Base-by-base conservation (phyloP, 352 stramenopile species). In the Phytophthora foliorum region DNA sequence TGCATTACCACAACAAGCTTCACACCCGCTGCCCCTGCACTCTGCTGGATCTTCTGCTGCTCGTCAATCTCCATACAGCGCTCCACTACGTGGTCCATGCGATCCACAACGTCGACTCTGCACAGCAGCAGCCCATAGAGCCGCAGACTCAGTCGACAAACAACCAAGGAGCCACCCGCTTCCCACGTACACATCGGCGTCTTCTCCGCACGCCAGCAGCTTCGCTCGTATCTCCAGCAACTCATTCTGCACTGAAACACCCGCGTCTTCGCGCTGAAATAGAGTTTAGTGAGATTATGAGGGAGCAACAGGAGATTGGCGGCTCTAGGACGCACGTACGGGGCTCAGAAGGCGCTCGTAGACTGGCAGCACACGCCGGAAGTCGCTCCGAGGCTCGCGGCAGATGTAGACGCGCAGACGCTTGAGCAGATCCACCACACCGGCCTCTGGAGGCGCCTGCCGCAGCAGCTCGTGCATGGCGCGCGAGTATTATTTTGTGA, bases 301-400 rank as follows among this genome's bases (percentile, higher is more conserved):
- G 11, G 1, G 11, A 31, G 6, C 24, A 52, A 32, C 38, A n/a
- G n/a, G 38, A 29, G 42, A 49, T 31, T 57, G 4, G 8, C 19
- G 22, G 17, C 17, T 5, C 6, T n/a, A 42, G 8, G 13, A 38
- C 14, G 3, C 1, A 63, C 82, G 29, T 74, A 91, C 85, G 34
- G 75, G 75, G 24, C 55, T 69, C 57, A 93, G 70, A 8, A 93
- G 74, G 38, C 64, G 80, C 69, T 89, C 66, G 46, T 84, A 91
- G 25, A 72, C 48, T 1, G 71, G 59, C 16, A 84, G 21, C 1
- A 89, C 49, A 34, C 60, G 54, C n/a, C 59, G 70, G 51, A 93
- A 63, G 49, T 63, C 54, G 60, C 61, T 60, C 48, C 57, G 21
- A 46, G 48, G 21, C 4, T 75, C 61, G 0, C 42, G 38, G 17